These are phyloP conservation scores for Trypanosoma melophagium DNA, from an alignment of 208 protist genomes.

Conservation along the genomic window DNA sequence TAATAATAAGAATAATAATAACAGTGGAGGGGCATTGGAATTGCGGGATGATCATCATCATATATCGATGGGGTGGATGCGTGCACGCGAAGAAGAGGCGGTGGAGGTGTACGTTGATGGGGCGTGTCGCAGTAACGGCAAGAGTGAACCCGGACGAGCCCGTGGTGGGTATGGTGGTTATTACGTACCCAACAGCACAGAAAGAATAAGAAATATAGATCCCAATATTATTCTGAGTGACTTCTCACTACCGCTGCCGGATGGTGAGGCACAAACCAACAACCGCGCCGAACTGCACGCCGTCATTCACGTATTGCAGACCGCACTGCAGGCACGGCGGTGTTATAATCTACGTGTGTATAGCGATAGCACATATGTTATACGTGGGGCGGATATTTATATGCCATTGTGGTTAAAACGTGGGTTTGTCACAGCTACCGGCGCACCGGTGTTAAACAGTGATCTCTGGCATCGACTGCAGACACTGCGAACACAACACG, in stretches of 20 bases:
- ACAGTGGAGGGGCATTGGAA: not conserved
- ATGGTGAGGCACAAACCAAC: conserved; percentile 74
- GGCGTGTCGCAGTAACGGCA: conserved; percentile 74
- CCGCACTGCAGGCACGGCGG: conserved; percentile 33
- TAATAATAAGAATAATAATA: not conserved
- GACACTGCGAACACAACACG: conserved; percentile 41
- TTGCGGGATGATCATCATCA: not conserved
- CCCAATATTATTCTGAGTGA: conserved; percentile 45
- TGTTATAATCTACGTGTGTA: conserved; percentile 56
- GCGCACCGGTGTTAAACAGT: conserved; percentile 53
- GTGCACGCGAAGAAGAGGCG: conserved; percentile 11
- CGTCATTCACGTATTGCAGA: conserved; percentile 71
- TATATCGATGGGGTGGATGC: conserved; percentile 10
- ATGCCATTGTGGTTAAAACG: conserved; percentile 52
- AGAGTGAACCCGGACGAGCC: conserved; percentile 29
- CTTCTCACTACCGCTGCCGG: conserved; percentile 58
- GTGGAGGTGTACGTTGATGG: conserved; percentile 83
- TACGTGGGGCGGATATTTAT: conserved; percentile 63
- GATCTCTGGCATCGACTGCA: conserved; percentile 68
- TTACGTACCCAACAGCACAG: conserved; percentile 40
- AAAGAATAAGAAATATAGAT: too few species aligned
- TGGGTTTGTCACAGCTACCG: conserved; percentile 46
- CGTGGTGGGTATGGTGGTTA: conserved; percentile 78
- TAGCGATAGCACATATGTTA: conserved; percentile 79
- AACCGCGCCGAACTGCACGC: conserved; percentile 81